These are phyloP conservation scores for Hanseniaspora lachancei DNA, from an alignment of 805 yeast species.

Conservation along the genomic window DNA sequence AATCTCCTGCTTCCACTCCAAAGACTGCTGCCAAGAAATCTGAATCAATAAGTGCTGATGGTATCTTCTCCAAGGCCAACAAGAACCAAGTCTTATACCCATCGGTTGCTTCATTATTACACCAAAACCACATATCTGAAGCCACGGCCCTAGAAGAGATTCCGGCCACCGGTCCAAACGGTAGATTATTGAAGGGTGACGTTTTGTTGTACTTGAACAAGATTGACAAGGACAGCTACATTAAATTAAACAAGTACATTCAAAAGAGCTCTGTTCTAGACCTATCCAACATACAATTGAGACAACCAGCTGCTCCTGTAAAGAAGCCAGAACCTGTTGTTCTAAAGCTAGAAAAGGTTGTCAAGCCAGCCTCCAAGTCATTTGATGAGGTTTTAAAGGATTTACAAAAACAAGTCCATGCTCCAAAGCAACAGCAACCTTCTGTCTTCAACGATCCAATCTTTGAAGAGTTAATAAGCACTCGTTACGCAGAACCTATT, in stretches of 20 bases:
- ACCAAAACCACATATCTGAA: slow-evolving; percentile 45
- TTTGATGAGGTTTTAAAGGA: neutral
- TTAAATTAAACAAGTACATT: slow-evolving; percentile 42
- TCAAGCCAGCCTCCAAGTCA: slow-evolving; percentile 14
- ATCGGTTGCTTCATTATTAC: slow-evolving; percentile 58
- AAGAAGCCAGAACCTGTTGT: slow-evolving; percentile 21
- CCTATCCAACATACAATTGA: slow-evolving; percentile 47
- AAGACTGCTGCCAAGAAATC: slow-evolving; percentile 17
- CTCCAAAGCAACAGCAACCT: neutral
- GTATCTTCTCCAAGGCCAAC: slow-evolving; percentile 37
- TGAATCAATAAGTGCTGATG: slow-evolving; percentile 7
- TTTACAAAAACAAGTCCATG: slow-evolving; percentile 5
- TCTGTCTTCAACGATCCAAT: slow-evolving; percentile 45
- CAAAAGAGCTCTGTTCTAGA: slow-evolving; percentile 51
- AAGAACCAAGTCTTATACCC: slow-evolving; percentile 60
- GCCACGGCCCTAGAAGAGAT: slow-evolving; percentile 63
- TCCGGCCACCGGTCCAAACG: slow-evolving; percentile 77
- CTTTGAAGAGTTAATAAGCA: slow-evolving; percentile 46
- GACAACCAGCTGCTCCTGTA: slow-evolving; percentile 15
- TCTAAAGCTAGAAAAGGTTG: slow-evolving; percentile 18
- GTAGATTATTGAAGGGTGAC: slow-evolving; percentile 82
- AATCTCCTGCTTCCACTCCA: slow-evolving; percentile 10
- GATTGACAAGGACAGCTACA: slow-evolving; percentile 44
- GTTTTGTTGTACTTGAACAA: slow-evolving; percentile 71
- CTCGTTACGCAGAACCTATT: slow-evolving; percentile 24